Evolutionary conservation across 768 basidiomycete species (phyloP).

Genomic region (Mycena olivaceomarginata): DNA sequence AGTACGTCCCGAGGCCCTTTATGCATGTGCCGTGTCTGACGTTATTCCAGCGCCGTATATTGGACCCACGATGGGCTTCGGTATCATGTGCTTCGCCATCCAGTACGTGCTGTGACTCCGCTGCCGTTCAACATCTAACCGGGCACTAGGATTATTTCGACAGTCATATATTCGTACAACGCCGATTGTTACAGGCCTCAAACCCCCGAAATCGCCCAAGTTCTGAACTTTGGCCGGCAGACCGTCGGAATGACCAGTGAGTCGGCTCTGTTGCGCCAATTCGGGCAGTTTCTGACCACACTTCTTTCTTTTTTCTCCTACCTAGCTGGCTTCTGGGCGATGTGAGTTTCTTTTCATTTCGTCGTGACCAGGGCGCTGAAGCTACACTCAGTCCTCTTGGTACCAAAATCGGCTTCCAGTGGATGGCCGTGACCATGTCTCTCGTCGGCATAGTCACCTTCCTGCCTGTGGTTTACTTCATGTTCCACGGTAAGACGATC

Average conservation of each 20-base stretch:
- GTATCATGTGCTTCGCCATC: conserved; percentile 40
- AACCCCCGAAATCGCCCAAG: conserved; percentile 34
- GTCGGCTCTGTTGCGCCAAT: background rate
- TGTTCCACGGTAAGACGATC: conserved; percentile 35
- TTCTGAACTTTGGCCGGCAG: conserved; percentile 42
- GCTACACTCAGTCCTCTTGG: conserved; percentile 23
- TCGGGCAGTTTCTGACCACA: background rate
- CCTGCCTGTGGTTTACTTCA: conserved; percentile 30
- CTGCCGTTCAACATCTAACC: background rate
- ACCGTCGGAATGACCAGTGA: conserved; percentile 41
- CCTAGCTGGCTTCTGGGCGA: conserved; percentile 37
- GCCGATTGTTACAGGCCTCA: conserved; percentile 37
- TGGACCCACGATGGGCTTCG: conserved; percentile 37
- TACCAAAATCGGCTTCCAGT: conserved; percentile 35
- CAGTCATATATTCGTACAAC: conserved; percentile 29
- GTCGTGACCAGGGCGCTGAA: background rate
- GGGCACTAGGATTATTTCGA: conserved; percentile 27
- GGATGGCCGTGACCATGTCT: conserved; percentile 28
- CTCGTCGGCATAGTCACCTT: conserved; percentile 32
- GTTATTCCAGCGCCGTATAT: conserved; percentile 22
- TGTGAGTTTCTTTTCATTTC: background rate
- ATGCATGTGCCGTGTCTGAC: background rate
- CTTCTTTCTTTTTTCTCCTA: background rate
- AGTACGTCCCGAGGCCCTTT: conserved; percentile 12
- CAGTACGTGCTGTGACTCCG: background rate